A percentile compares a stretch with the other conserved stretches of the same genome.
phyloP scores from a whole-genome alignment of 2,329 filamentous ascomycete genomes.

The Aspergillus fructus region DNA sequence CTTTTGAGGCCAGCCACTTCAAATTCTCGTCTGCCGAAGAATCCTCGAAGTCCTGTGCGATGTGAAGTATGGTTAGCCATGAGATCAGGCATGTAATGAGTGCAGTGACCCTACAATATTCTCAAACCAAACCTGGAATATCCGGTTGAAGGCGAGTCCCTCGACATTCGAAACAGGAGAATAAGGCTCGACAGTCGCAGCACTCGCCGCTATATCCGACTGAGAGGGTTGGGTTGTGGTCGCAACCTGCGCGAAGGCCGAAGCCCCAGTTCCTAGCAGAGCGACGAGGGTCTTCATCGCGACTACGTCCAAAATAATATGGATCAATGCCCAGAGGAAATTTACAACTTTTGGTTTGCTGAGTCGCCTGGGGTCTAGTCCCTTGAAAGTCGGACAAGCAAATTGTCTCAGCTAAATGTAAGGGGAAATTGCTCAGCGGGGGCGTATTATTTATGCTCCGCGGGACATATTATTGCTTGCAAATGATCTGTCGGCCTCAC shows the following conservation, averaged over 20 bases:
- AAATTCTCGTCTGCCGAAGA: conserved; percentile 56
- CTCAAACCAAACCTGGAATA: conserved; percentile 73
- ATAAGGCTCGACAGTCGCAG: conserved; percentile 59
- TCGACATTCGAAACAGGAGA: conserved; percentile 51
- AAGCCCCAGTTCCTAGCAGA: conserved; percentile 25
- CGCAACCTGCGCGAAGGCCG: conserved; percentile 27
- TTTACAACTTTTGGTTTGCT: background rate
- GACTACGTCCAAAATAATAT: conserved; percentile 12
- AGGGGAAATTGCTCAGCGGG: background rate
- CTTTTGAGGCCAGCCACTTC: conserved; percentile 40
- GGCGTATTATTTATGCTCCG: background rate
- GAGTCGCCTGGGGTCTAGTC: background rate
- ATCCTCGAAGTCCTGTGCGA: conserved; percentile 55
- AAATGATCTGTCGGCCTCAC: too few species aligned
- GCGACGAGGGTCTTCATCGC: conserved; percentile 50
- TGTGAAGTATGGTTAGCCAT: background rate
- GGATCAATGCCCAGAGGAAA: background rate
- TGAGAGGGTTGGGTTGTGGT: conserved; percentile 27
- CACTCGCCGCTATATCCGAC: conserved; percentile 30
- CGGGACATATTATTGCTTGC: background rate
- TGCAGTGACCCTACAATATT: conserved; percentile 56
- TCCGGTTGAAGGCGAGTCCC: conserved; percentile 49
- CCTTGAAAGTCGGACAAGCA: background rate
- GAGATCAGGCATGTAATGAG: background rate
- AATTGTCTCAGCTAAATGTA: background rate